Evolutionary conservation across 2,329 filamentous ascomycete genomes (phyloP).

Genomic region (Akanthomyces muscarius): DNA sequence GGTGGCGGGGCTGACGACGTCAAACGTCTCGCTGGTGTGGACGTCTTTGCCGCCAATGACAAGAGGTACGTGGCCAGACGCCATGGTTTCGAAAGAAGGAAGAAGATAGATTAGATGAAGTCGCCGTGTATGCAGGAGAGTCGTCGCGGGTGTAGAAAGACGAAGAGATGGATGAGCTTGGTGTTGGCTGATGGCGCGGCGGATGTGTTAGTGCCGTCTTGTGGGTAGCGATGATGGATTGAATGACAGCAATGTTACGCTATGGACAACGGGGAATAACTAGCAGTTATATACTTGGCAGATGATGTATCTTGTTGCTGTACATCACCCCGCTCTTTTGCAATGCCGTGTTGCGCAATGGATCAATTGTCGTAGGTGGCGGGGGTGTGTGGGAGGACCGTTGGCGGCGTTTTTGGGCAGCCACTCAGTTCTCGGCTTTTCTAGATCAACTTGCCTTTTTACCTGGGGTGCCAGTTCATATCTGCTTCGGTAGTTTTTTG

Average conservation of each 20-base stretch:
- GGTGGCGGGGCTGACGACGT: slow-evolving; percentile 53
- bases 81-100: neutral
- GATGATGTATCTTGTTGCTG: neutral
- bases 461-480: too few species aligned
- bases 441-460: neutral
- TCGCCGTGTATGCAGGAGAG: too few species aligned
- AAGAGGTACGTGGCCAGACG: slow-evolving; percentile 32
- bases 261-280: neutral
- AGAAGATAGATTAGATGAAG: neutral
- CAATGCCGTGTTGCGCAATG: neutral
- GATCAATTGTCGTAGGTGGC: neutral
- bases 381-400: neutral
- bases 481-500: neutral
- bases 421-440: too few species aligned
- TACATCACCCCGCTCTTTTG: neutral
- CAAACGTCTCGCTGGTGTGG: slow-evolving; percentile 44
- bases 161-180: neutral
- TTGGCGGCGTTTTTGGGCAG: neutral
- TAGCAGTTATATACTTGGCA: neutral
- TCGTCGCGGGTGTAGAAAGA: too few species aligned
- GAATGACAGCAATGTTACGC: neutral
- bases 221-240: neutral
- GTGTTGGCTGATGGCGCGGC: too few species aligned
- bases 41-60: slow-evolving; percentile 44
- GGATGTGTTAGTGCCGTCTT: too few species aligned